Evolutionary conservation across 306 rosid species (phyloP).

Genomic region (Bauhinia variegata): DNA sequence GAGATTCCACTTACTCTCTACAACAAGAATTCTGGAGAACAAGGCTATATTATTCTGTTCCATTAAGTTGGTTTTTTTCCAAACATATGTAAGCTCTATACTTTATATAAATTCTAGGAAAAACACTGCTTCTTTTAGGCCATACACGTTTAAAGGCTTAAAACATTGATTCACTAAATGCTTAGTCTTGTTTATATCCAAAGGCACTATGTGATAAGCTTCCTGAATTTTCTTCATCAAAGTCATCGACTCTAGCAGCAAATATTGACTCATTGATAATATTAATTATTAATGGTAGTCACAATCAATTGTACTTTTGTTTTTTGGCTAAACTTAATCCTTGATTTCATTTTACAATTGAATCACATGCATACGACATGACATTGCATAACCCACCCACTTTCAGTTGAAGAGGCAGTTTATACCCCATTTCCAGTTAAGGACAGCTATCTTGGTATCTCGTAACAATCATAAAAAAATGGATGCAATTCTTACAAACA

Average conservation of each 20-base stretch:
- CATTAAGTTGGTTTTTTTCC: slow-evolving; percentile 11
- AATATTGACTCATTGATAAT: slow-evolving; percentile 37
- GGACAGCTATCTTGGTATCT: too few relatives aligned
- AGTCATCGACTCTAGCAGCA: slow-evolving; percentile 32
- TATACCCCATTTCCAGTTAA: too few relatives aligned
- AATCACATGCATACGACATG: background rate
- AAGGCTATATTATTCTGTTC: slow-evolving; percentile 13
- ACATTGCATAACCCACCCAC: slow-evolving; percentile 14
- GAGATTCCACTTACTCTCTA: background rate
- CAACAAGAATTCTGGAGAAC: slow-evolving; percentile 13
- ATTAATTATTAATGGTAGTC: slow-evolving; percentile 7
- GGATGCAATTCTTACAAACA: background rate
- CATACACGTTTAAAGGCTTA: slow-evolving; percentile 28
- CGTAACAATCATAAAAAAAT: background rate
- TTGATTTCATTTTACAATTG: slow-evolving; percentile 20
- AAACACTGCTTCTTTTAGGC: slow-evolving; percentile 9
- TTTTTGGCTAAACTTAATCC: background rate
- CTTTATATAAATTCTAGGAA: background rate
- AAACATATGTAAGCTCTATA: background rate
- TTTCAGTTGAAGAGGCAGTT: slow-evolving; percentile 16
- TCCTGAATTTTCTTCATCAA: slow-evolving; percentile 9
- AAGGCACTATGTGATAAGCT: slow-evolving; percentile 16
- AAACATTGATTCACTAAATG: slow-evolving; percentile 31
- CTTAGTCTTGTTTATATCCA: slow-evolving; percentile 23
- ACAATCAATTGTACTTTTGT: background rate